Conservation (phyloP, 805 yeast species). For the Wickerhamomyces chambardii region DNA sequence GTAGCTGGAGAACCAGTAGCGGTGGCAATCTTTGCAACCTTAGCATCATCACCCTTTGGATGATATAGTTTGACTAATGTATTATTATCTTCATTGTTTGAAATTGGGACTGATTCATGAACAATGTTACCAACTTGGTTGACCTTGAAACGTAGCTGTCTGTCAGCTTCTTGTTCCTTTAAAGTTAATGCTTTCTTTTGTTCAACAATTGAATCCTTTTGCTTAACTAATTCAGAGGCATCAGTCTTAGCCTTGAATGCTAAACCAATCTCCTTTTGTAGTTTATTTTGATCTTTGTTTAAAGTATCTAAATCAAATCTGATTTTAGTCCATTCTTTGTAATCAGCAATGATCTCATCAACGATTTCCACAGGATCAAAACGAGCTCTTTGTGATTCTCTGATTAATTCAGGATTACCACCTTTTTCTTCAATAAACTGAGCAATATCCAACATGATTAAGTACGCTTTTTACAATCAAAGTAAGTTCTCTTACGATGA, state of each 20-base stretch:
- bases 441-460: slow-evolving; percentile 78
- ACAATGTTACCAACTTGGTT: slow-evolving; percentile 90
- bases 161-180: slow-evolving; percentile 75
- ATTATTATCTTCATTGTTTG: slow-evolving; percentile 86
- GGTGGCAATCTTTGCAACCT: slow-evolving; percentile 57
- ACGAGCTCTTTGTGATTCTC: slow-evolving; percentile 86
- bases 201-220: slow-evolving; percentile 68
- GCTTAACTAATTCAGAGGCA: slow-evolving; percentile 70
- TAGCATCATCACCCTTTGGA: slow-evolving; percentile 58
- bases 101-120: slow-evolving; percentile 83
- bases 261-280: slow-evolving; percentile 89
- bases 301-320: slow-evolving; percentile 85
- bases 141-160: slow-evolving; percentile 67
- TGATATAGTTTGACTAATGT: slow-evolving; percentile 82
- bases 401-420: slow-evolving; percentile 86
- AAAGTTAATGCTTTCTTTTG: slow-evolving; percentile 60
- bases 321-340: slow-evolving; percentile 86
- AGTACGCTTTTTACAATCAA: no score
- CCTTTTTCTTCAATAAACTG: slow-evolving; percentile 95
- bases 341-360: slow-evolving; percentile 87
- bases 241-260: slow-evolving; percentile 95
- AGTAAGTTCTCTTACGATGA: not conserved
- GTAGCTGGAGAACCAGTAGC: slow-evolving; percentile 70
- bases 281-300: slow-evolving; percentile 80
- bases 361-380: slow-evolving; percentile 92